phyloP scores from a whole-genome alignment of 371 early-diverging fungal species.

The Encephalitozoon cuniculi region DNA sequence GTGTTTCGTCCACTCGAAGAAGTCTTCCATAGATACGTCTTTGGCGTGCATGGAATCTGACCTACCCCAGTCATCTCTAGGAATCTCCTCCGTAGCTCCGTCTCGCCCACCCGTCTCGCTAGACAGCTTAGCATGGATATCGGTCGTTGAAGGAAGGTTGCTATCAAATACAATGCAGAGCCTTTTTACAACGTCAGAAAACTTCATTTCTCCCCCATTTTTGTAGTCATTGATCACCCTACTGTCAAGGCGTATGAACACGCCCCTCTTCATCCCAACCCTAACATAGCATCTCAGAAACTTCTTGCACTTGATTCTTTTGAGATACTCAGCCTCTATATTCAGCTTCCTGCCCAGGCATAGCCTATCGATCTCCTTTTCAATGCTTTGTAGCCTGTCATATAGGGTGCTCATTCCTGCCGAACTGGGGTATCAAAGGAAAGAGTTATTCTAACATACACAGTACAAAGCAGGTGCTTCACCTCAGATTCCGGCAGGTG shows the following conservation, averaged over 20 bases:
- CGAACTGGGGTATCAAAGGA: not conserved
- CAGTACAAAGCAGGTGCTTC: not conserved
- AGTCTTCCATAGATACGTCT: not conserved
- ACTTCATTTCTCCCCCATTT: constrained; percentile 13
- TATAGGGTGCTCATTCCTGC: constrained; percentile 21
- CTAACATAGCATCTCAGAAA: constrained; percentile 48
- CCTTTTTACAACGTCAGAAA: constrained; percentile 44
- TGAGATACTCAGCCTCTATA: constrained; percentile 60
- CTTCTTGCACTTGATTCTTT: constrained; percentile 58
- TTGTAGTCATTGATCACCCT: constrained; percentile 52
- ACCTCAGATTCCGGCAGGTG: not conserved
- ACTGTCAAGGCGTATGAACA: constrained; percentile 49
- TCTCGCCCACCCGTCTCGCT: not conserved
- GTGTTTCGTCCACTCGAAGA: constrained; percentile 45
- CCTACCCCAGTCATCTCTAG: too few relatives aligned
- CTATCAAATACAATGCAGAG: constrained; percentile 6
- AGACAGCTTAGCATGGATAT: not conserved
- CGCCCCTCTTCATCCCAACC: constrained; percentile 1
- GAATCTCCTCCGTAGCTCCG: not conserved
- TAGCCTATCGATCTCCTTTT: constrained; percentile 47
- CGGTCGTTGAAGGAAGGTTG: not conserved
- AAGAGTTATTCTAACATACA: not conserved
- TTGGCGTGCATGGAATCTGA: not conserved
- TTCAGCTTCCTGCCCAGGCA: constrained; percentile 49
- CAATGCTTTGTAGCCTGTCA: constrained; percentile 44